Percentiles rank a stretch among this genome's conserved stretches.
These are phyloP conservation scores for Arthrobotrys conoides DNA, from an alignment of 2,329 filamentous ascomycete species.

Conservation along the genomic window DNA sequence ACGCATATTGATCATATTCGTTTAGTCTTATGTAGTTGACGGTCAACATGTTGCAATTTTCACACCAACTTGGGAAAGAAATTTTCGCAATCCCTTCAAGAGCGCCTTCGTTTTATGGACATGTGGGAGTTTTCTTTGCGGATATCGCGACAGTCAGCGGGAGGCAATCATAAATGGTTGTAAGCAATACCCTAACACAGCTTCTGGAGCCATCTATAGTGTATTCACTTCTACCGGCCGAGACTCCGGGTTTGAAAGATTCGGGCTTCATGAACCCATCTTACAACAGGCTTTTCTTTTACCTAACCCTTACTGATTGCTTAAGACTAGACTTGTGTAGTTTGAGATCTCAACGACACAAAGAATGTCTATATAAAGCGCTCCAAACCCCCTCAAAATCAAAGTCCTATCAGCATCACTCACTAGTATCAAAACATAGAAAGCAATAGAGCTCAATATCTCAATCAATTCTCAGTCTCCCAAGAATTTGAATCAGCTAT, in stretches of 20 bases:
- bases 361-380: neutral
- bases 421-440: neutral
- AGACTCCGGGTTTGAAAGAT: neutral
- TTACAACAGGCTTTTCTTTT: no score
- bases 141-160: constrained; percentile 1
- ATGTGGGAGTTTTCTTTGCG: neutral
- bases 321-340: no score
- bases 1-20: neutral
- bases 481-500: neutral
- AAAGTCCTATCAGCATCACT: neutral
- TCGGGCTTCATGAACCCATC: no score
- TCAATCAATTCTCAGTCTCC: neutral
- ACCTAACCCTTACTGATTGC: no score
- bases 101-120: neutral
- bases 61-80: neutral
- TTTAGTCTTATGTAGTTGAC: neutral
- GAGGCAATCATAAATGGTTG: neutral
- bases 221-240: neutral
- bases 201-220: neutral
- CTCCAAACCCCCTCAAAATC: neutral
- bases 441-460: no score
- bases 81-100: neutral
- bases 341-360: no score
- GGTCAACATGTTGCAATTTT: no score
- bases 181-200: neutral